Evolutionary conservation across 108 stramenopile species (phyloP), one percentile per base, ranked within the genome.

Genomic region (Cyclotella sp.): DNA sequence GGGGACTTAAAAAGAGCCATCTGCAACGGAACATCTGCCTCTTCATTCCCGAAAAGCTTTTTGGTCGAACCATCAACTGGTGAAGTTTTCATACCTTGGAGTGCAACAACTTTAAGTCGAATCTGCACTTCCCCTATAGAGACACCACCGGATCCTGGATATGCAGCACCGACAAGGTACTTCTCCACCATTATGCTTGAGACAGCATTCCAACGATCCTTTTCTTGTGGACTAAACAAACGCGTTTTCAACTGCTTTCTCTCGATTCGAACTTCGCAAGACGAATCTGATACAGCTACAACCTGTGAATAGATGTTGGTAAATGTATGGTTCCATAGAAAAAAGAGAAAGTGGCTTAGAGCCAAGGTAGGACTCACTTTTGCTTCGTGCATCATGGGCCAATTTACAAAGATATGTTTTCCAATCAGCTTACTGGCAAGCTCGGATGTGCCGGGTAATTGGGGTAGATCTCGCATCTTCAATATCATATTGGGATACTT

Each of bases 311-410:
- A 30, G 46, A 54, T 40, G 26, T 27, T 40, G 3, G 7, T 27
- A 43, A 21, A 18, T 3, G n/a, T 42, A 40, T n/a, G n/a, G 11
- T 16, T 26, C 58, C 1, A 59, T 59, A 21, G 14, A 15, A 54
- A 5, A 6, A 10, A 42, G 58, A 70, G 53, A 42, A 27, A 24
- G 8, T 12, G 15, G 26, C 7, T 8, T 18, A 43, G 39, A n/a
- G 15, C 34, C 6, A 34, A 34, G 34, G 34, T 61, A 13, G 4
- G 13, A 47, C 62, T 63, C 28, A 77, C 76, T 75, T 90, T 94
- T 10, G 93, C 97, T 87, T 98, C 97, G 75, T 98, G 97, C 96
- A 98, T 97, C 91, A 97, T 96, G 8, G 98, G 98, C 97, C 97
- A 99, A 83, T 97, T 97, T 43, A 97, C 88, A 76, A 91, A 99